These are phyloP conservation scores for Plenodomus lindquistii DNA, from an alignment of 2,329 filamentous ascomycete genomes.

Conservation along the genomic window DNA sequence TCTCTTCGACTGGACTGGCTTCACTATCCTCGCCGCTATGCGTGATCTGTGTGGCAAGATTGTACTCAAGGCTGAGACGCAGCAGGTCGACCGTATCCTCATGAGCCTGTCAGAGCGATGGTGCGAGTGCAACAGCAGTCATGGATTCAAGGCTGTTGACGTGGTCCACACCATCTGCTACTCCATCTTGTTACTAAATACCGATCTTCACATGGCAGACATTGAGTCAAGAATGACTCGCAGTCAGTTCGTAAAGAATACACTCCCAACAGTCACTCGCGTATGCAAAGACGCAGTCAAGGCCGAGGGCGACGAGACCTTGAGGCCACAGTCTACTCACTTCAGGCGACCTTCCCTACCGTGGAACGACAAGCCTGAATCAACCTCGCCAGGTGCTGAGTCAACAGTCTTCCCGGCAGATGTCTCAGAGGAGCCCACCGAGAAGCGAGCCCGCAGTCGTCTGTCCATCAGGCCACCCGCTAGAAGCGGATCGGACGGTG, in stretches of 20 bases:
- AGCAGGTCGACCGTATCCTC: constrained; percentile 93
- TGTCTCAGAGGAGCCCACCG: constrained; percentile 37
- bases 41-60: constrained; percentile 81
- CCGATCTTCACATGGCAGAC: constrained; percentile 91
- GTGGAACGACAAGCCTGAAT: constrained; percentile 42
- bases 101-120: constrained; percentile 87
- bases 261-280: constrained; percentile 83
- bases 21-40: constrained; percentile 78
- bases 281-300: constrained; percentile 70
- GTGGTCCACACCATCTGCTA: constrained; percentile 98
- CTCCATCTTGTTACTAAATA: constrained; percentile 92
- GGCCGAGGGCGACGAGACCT: constrained; percentile 35
- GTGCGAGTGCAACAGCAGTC: constrained; percentile 89
- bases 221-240: constrained; percentile 97
- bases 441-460: constrained; percentile 46
- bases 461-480: constrained; percentile 48
- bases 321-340: constrained; percentile 40
- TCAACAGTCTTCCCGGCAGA: constrained; percentile 32
- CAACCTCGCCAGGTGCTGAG: constrained; percentile 37
- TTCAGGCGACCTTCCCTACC: constrained; percentile 40
- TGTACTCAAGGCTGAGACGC: constrained; percentile 86
- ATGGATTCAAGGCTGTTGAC: constrained; percentile 90
- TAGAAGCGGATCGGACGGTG: constrained; percentile 42
- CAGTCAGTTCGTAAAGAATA: constrained; percentile 94
- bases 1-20: constrained; percentile 80